These are phyloP conservation scores for Trifolium repens DNA, from an alignment of 306 rosid genomes.

Conservation along the genomic window DNA sequence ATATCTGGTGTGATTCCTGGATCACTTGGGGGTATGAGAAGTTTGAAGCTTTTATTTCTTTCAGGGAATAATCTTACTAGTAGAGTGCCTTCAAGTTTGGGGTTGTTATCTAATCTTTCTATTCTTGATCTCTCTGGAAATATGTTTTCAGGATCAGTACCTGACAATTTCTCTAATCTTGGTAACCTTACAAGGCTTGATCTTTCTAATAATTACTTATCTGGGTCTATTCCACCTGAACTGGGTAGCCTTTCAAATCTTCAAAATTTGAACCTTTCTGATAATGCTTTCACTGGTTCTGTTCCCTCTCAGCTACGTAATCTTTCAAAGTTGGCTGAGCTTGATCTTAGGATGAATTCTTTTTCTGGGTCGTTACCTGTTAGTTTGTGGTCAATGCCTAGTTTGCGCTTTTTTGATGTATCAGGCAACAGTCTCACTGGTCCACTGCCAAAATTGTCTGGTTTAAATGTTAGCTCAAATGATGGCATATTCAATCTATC, in stretches of 20 bases:
- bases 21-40: conserved; percentile 62
- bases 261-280: conserved; percentile 58
- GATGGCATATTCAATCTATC: conserved; percentile 64
- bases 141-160: conserved; percentile 68
- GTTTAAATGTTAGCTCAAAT: conserved; percentile 39
- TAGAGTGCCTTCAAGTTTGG: conserved; percentile 61
- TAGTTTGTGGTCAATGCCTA: conserved; percentile 57
- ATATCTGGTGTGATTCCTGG: conserved; percentile 66
- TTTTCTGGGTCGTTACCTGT: conserved; percentile 63
- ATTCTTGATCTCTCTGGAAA: conserved; percentile 76
- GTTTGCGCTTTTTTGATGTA: conserved; percentile 60
- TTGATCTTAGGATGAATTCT: conserved; percentile 73
- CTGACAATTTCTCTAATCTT: conserved; percentile 57
- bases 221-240: conserved; percentile 66
- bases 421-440: conserved; percentile 76
- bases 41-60: conserved; percentile 52
- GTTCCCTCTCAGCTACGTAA: conserved; percentile 61
- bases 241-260: conserved; percentile 59
- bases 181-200: conserved; percentile 64
- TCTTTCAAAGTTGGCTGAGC: conserved; percentile 59
- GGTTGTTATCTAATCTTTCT: conserved; percentile 49
- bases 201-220: conserved; percentile 69
- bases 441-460: conserved; percentile 41
- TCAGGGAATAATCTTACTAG: conserved; percentile 77
- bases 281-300: conserved; percentile 54